phyloP scores from a whole-genome alignment of 2,329 filamentous ascomycete genomes.

The Daldinia eschscholtzii region DNA sequence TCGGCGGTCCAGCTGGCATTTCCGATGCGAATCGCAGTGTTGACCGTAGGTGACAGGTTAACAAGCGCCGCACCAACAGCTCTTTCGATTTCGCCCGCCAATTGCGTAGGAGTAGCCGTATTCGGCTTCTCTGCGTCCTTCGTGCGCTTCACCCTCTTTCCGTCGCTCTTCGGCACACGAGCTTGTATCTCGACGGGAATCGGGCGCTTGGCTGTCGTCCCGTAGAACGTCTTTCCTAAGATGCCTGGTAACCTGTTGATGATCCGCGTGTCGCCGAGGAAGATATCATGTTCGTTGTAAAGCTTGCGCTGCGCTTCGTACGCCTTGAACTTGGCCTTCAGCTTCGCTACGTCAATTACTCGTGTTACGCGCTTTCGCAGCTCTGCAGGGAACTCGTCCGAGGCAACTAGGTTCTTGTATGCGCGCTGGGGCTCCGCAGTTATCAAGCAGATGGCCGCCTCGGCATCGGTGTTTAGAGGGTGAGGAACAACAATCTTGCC shows the following conservation, averaged over 20 bases:
- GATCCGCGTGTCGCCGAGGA: slow-evolving; percentile 92
- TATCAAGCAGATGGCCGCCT: slow-evolving; percentile 79
- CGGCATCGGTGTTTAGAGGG: slow-evolving; percentile 73
- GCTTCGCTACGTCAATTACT: slow-evolving; percentile 85
- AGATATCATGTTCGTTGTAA: slow-evolving; percentile 87
- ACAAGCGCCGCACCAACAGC: slow-evolving; percentile 83
- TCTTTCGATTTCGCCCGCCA: slow-evolving; percentile 85
- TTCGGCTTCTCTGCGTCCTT: slow-evolving; percentile 60
- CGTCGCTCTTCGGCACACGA: slow-evolving; percentile 71
- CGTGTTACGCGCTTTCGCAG: slow-evolving; percentile 77
- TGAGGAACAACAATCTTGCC: slow-evolving; percentile 84
- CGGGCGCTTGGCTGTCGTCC: slow-evolving; percentile 83
- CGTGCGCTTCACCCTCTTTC: slow-evolving; percentile 68
- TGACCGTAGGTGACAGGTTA: slow-evolving; percentile 81
- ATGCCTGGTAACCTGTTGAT: slow-evolving; percentile 77
- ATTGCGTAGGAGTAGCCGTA: slow-evolving; percentile 70
- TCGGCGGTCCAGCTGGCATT: slow-evolving; percentile 79
- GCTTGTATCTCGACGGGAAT: slow-evolving; percentile 81
- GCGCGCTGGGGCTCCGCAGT: slow-evolving; percentile 71
- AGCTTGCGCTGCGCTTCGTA: slow-evolving; percentile 91
- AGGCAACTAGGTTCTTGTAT: slow-evolving; percentile 89
- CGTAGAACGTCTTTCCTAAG: slow-evolving; percentile 94
- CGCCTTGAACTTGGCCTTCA: slow-evolving; percentile 84
- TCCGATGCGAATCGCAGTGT: slow-evolving; percentile 84
- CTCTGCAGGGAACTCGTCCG: slow-evolving; percentile 76